Percentiles rank a stretch among this genome's conserved stretches.
These are phyloP conservation scores for Fusarium sp. DNA, from an alignment of 2,329 filamentous ascomycete species.

Conservation along the genomic window DNA sequence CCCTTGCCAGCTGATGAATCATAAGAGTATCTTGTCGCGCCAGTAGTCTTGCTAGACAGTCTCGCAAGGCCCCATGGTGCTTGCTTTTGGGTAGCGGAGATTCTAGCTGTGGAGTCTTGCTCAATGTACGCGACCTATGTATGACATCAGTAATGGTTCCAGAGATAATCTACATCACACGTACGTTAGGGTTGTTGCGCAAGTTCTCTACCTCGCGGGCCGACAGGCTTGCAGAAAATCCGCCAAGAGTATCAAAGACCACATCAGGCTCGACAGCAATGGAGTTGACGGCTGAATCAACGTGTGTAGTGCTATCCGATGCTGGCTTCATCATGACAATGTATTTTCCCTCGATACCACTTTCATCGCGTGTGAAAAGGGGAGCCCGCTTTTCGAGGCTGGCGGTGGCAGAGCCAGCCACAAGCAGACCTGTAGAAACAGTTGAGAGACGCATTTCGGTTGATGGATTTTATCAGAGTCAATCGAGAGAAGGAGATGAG, in stretches of 20 bases:
- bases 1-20: not conserved
- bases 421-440: not conserved
- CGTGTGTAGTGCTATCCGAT: not conserved
- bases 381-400: slow-evolving; percentile 3
- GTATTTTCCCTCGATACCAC: slow-evolving; percentile 6
- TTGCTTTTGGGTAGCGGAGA: not conserved
- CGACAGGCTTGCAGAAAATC: slow-evolving; percentile 2
- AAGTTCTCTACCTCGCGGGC: slow-evolving; percentile 2
- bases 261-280: slow-evolving; percentile 6
- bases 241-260: slow-evolving; percentile 3
- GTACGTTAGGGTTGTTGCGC: slow-evolving; percentile 4
- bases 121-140: slow-evolving; percentile 6
- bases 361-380: not conserved
- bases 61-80: slow-evolving; percentile 14
- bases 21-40: not conserved
- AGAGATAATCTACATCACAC: accelerated
- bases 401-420: not conserved
- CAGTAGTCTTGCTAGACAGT: slow-evolving; percentile 4
- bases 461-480: not conserved
- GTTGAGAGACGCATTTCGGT: not conserved
- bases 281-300: not conserved
- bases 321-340: slow-evolving; percentile 17
- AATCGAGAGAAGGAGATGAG: not conserved
- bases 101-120: slow-evolving; percentile 14
- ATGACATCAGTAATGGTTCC: not conserved